Base-by-base conservation (phyloP, 352 stramenopile genomes). In the Pythium rhizo-oryzae region DNA sequence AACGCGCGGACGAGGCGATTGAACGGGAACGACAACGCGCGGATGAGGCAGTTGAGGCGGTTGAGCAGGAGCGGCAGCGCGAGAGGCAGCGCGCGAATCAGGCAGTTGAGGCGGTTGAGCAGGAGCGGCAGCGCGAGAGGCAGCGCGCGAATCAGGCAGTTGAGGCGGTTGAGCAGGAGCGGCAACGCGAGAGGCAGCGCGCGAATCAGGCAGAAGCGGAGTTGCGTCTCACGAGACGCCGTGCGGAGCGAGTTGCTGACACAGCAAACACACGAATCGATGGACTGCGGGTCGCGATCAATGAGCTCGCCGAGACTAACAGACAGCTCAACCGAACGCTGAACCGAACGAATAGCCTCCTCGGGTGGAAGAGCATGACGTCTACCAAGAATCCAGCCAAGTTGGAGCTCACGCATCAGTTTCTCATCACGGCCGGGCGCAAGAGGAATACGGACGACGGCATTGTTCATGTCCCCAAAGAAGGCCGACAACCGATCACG, bases 331-430 rank as follows among this genome's bases (percentile, higher is more conserved):
- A 53, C 16, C n/a, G n/a, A n/a, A n/a, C n/a, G n/a, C n/a, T n/a
- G n/a, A n/a, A n/a, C n/a, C 16, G 46, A 53, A 53, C 46, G 21
- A 53, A 53, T 25, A 53, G 21, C 21, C 46, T 53, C 21, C 52
- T 59, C 52, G n/a, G 4, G 18, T 59, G 52, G 52, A 59, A 59
- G 52, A 46, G 25, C 16, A 57, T 30, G 24, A 59, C 52, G 30
- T 59, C 52, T 9, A 59, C 52, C 9, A 59, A 59, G 52, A 59
- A 59, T 59, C 52, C 52, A 28, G 52, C 16, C 25, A 59, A 59
- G 52, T 46, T 46, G 15, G 30, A 59, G 52, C 52, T 59, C 52
- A 46, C 30, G 52, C 52, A 59, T 59, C 24, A 59, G n/a, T 59
- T 59, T 59, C 25, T 46, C 24, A 59, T 59, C 24, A 46, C 30